Conservation (phyloP, 345 rosid species). For the Eucalyptus guilfoylei region DNA sequence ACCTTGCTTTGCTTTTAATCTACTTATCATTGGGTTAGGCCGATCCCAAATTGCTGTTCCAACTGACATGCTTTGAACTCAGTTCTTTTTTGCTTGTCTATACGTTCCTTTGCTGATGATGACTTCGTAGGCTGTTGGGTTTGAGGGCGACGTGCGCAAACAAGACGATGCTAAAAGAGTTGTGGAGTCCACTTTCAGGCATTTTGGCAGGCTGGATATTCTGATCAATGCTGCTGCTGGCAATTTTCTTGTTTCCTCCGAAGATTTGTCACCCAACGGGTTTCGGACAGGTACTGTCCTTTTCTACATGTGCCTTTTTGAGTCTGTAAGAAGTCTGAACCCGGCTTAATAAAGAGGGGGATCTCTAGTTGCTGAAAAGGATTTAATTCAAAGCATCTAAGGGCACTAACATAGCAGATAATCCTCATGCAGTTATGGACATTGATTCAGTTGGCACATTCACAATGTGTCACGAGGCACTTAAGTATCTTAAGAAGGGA, state of each 20-base stretch:
- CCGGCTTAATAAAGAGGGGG: not conserved
- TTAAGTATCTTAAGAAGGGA: slow-evolving; percentile 63
- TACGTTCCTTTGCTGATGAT: not conserved
- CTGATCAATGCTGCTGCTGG: slow-evolving; percentile 86
- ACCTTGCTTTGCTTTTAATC: not conserved
- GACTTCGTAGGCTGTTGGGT: slow-evolving; percentile 49
- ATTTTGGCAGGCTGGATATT: slow-evolving; percentile 53
- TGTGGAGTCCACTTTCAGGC: slow-evolving; percentile 51
- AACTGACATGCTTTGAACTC: not conserved
- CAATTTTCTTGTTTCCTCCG: slow-evolving; percentile 61
- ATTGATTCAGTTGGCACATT: slow-evolving; percentile 80
- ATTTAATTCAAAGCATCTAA: not conserved
- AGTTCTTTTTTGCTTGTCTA: not conserved
- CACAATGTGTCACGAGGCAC: slow-evolving; percentile 60
- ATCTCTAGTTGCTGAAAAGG: not conserved
- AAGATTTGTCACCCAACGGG: slow-evolving; percentile 80
- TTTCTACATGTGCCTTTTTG: not conserved
- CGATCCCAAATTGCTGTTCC: not conserved
- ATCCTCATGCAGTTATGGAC: slow-evolving; percentile 45
- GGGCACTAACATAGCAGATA: not conserved
- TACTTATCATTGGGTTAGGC: not conserved
- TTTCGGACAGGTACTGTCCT: slow-evolving; percentile 51
- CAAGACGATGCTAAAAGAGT: slow-evolving; percentile 65
- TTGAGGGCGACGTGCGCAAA: slow-evolving; percentile 83
- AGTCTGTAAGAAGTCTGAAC: not conserved